Evolutionary conservation across 2,329 filamentous ascomycete species (phyloP), one percentile per base, ranked within the genome.

Genomic region (Talaromyces amestolkiae): DNA sequence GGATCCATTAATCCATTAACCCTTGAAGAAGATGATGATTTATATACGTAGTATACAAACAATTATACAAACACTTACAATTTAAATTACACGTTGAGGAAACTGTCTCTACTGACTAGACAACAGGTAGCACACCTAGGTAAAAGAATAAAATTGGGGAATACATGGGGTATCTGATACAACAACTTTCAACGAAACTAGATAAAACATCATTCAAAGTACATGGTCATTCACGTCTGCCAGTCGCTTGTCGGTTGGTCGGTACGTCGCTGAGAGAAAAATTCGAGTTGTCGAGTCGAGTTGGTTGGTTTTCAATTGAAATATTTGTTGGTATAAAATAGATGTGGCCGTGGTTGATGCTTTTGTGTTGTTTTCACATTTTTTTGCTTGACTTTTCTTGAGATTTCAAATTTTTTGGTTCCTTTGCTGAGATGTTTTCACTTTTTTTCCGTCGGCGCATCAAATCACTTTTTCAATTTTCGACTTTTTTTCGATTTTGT

Each of bases 391-490:
- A 10, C 22, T 49, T 31, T 41, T 59, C 11, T 31, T 13, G 9
- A 19, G 7, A 47, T 59, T 27, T 49, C 4, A 11, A 17, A 5
- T 58, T 61, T 33, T 45, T 35, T 37, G 1, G 3, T 41, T 45
- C 22, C 35, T 43, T 39, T 43, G 10, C n/a, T 51, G 49, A 11
- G 8, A n/a, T 22, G 5, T 41, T 45, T 58, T 31, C 19, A 24
- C 41, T 51, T 65, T 61, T 62, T 37, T 51, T 22, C 17, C 11
- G 27, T 31, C 56, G 56, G 22, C 39, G 35, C 39, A 51, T 45
- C 31, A 58, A 58, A 49, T 45, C 58, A 54, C 49, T 53, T 65
- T 59, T 65, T 54, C 7, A 22, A 17, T 59, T 65, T 65, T 61
- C 58, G 41, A 43, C 0, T 54, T 53, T 65, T 54, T 65, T 65